Percentiles rank a stretch among this genome's conserved stretches.
Evolutionary conservation across 2,329 filamentous ascomycete species (phyloP).

Genomic region (Arthrobotrys sphaeroides): DNA sequence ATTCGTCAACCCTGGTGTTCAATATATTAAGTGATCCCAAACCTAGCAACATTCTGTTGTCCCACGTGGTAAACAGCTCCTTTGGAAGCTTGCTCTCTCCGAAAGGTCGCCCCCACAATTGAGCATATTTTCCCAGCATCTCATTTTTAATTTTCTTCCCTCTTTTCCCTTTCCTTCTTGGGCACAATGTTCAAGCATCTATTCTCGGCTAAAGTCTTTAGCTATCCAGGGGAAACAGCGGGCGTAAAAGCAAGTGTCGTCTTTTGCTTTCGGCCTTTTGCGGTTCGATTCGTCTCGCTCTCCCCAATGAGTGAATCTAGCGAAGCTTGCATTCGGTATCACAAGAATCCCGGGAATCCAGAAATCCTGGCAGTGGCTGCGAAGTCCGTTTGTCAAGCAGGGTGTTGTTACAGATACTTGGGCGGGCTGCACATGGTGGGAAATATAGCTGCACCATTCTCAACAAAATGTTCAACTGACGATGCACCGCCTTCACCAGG

Average conservation of each 20-base stretch:
- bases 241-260: neutral
- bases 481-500: conserved; percentile 27
- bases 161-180: conserved; percentile 41
- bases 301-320: conserved; percentile 19
- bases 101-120: conserved; percentile 40
- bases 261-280: conserved; percentile 37
- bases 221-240: neutral
- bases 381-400: conserved; percentile 22
- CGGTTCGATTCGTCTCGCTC: conserved; percentile 15
- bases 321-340: conserved; percentile 27
- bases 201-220: conserved; percentile 51
- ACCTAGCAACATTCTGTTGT: conserved; percentile 31
- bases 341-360: conserved; percentile 34
- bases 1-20: conserved; percentile 16
- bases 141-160: conserved; percentile 44
- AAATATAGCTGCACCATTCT: conserved; percentile 31
- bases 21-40: conserved; percentile 13
- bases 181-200: conserved; percentile 30
- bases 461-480: conserved; percentile 44
- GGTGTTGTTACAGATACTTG: conserved; percentile 44
- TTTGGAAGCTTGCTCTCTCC: conserved; percentile 24
- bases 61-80: conserved; percentile 49
- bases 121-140: conserved; percentile 43
- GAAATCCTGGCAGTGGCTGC: conserved; percentile 23
- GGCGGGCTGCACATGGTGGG: conserved; percentile 24